Percentiles rank a stretch among this genome's conserved stretches.
These are phyloP conservation scores for Termitomyces sp. DNA, from an alignment of 768 basidiomycete species.

Conservation along the genomic window DNA sequence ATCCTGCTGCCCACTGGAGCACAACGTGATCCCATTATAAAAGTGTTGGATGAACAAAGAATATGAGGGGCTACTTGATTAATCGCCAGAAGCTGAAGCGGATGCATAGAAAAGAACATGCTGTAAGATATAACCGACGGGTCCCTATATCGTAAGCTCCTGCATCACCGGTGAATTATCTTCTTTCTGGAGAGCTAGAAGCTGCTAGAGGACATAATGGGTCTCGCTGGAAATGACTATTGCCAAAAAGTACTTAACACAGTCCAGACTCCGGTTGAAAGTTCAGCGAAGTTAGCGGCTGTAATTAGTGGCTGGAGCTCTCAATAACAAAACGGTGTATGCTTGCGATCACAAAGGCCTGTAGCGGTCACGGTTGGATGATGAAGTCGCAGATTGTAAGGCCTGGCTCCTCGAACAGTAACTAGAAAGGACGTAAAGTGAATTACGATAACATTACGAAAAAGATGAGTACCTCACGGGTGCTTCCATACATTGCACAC, in stretches of 20 bases:
- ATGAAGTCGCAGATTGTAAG: background rate
- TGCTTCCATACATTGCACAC: background rate
- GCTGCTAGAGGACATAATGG: background rate
- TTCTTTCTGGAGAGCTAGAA: background rate
- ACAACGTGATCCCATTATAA: background rate
- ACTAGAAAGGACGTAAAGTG: background rate
- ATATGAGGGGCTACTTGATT: background rate
- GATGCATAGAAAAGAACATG: background rate
- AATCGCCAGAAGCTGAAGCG: background rate
- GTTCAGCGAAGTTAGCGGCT: too few species aligned
- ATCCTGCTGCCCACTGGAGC: background rate
- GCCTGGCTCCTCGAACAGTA: background rate
- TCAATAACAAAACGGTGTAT: background rate
- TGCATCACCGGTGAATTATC: background rate
- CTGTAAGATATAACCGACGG: background rate
- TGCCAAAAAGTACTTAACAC: background rate
- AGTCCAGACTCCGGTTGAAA: background rate
- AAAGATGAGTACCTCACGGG: background rate
- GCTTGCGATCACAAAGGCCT: background rate
- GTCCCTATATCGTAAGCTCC: background rate
- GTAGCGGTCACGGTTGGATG: background rate
- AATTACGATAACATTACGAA: background rate
- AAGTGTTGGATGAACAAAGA: background rate
- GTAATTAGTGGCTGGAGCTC: background rate
- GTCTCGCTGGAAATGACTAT: background rate